phyloP scores from a whole-genome alignment of 306 rosid species.

The Clitoria ternatea region DNA sequence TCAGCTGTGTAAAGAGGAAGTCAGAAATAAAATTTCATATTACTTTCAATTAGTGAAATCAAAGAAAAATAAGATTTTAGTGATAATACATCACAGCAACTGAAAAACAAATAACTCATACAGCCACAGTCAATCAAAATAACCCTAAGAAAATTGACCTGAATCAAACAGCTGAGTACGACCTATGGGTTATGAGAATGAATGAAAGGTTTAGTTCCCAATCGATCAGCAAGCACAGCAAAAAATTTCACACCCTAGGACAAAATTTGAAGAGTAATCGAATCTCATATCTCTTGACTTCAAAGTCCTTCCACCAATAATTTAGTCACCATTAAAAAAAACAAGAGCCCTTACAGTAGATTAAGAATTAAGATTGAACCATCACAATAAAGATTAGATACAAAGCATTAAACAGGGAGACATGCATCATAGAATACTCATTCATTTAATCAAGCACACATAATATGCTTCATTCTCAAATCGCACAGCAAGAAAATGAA shows the following conservation, averaged over 20 bases:
- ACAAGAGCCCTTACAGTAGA: not conserved
- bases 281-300: not conserved
- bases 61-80: not conserved
- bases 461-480: not conserved
- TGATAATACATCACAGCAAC: not conserved
- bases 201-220: not conserved
- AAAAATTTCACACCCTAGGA: not conserved
- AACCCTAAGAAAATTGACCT: not conserved
- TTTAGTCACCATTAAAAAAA: not conserved
- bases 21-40: not conserved
- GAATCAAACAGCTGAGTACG: not conserved
- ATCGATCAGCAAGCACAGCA: not conserved
- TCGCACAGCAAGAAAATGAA: not conserved
- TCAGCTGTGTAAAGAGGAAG: not conserved
- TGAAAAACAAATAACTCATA: not conserved
- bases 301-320: slow-evolving; percentile 15
- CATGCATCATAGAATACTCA: not conserved
- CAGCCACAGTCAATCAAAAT: not conserved
- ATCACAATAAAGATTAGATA: not conserved
- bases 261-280: slow-evolving; percentile 10
- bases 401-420: not conserved
- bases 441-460: not conserved
- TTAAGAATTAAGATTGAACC: not conserved
- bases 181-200: not conserved
- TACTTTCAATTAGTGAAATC: not conserved